Percentiles rank a stretch among this genome's conserved stretches.
phyloP scores from a whole-genome alignment of 371 early-diverging fungal genomes.

The Mucor lusitanicus region DNA sequence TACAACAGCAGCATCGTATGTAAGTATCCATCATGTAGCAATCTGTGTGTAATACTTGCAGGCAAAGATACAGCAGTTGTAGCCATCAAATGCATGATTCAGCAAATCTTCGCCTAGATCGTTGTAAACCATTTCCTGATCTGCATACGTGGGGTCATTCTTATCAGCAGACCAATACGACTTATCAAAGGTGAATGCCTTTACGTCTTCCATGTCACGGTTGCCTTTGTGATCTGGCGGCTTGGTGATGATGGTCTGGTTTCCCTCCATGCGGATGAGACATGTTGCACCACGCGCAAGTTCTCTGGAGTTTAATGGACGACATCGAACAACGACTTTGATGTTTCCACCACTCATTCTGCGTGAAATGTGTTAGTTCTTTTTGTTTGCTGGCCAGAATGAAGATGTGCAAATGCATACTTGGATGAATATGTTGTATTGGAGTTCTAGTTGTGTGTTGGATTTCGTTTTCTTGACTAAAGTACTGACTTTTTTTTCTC shows the following conservation, averaged over 20 bases:
- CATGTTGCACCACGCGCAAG: conserved; percentile 61
- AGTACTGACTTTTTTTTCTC: neutral
- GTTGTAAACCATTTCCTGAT: conserved; percentile 76
- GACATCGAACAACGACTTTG: conserved; percentile 79
- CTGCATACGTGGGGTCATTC: conserved; percentile 67
- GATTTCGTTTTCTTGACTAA: neutral
- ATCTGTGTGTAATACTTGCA: conserved; percentile 47
- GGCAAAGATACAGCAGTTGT: conserved; percentile 89
- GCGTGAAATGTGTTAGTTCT: neutral
- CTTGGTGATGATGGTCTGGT: conserved; percentile 67
- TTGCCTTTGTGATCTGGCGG: conserved; percentile 45
- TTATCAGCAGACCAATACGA: conserved; percentile 84
- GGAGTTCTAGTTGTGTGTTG: neutral
- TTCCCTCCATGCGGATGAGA: conserved; percentile 70
- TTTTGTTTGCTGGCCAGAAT: neutral
- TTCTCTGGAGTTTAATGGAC: conserved; percentile 76
- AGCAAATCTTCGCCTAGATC: conserved; percentile 77
- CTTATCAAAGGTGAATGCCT: conserved; percentile 83
- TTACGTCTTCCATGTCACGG: conserved; percentile 48
- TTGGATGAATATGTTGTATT: neutral
- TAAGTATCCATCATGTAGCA: too few relatives aligned
- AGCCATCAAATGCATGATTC: conserved; percentile 88
- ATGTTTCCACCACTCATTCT: conserved; percentile 60
- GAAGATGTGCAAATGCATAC: neutral
- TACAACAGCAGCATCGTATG: conserved; percentile 13